Conservation (phyloP, 805 yeast species). For the Suhomyces emberorum region DNA sequence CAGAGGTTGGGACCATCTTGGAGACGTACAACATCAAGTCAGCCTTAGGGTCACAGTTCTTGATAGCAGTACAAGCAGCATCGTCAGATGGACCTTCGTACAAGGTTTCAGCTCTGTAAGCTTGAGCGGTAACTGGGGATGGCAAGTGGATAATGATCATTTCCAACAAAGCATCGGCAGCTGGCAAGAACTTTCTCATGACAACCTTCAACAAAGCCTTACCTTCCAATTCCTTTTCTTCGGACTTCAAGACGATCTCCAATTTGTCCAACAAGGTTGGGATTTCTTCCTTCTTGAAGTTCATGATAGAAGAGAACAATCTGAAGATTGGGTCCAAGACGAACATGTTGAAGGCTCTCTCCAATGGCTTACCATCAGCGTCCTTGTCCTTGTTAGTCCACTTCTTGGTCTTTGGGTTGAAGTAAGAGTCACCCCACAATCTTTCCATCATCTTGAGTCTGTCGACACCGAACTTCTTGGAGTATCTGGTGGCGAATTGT, state of each 20-base stretch:
- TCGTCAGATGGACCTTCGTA: slow-evolving; percentile 99
- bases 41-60: slow-evolving; percentile 97
- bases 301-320: slow-evolving; percentile 95
- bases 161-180: slow-evolving; percentile 98
- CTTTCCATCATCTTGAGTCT: slow-evolving; percentile 96
- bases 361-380: slow-evolving; percentile 91
- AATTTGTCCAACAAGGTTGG: slow-evolving; percentile 89
- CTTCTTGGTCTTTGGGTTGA: slow-evolving; percentile 99
- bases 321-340: slow-evolving; percentile 98
- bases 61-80: slow-evolving; percentile 85
- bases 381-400: slow-evolving; percentile 96
- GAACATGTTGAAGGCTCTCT: slow-evolving; percentile 99
- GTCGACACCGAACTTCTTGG: slow-evolving; percentile 99
- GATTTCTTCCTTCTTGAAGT: slow-evolving; percentile 97
- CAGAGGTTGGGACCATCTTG: slow-evolving; percentile 99
- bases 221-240: slow-evolving; percentile 98
- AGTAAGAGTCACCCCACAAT: slow-evolving; percentile 99
- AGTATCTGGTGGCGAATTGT: slow-evolving; percentile 96
- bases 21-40: slow-evolving; percentile 99
- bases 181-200: slow-evolving; percentile 99
- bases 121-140: slow-evolving; percentile 99
- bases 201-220: slow-evolving; percentile 97
- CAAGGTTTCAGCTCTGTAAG: slow-evolving; percentile 97
- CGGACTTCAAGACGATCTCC: slow-evolving; percentile 90
- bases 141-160: slow-evolving; percentile 98